Percentiles rank a stretch among this genome's conserved stretches.
Evolutionary conservation across 805 yeast species (phyloP).

Genomic region (Candida golubevii): DNA sequence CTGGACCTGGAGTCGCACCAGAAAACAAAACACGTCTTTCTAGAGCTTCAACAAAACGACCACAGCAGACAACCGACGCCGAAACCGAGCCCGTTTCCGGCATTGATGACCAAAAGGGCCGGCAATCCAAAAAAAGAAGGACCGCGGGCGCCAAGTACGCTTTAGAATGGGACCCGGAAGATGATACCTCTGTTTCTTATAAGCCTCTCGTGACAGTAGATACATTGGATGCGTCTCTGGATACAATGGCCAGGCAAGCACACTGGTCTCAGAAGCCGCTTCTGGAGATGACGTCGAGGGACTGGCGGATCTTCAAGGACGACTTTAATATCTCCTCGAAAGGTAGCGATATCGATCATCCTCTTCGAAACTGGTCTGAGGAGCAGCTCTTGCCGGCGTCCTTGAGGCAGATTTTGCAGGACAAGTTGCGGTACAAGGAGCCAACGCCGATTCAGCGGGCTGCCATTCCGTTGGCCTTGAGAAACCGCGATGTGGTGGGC

Average conservation of each 20-base stretch:
- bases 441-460: slow-evolving; percentile 95
- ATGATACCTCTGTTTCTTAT: slow-evolving; percentile 54
- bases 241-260: slow-evolving; percentile 19
- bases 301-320: slow-evolving; percentile 84
- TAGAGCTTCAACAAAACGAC: too few relatives aligned
- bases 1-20: too few relatives aligned
- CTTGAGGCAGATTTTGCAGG: slow-evolving; percentile 26
- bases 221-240: slow-evolving; percentile 7
- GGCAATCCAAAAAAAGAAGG: neutral
- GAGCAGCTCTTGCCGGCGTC: slow-evolving; percentile 39
- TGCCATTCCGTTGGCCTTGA: slow-evolving; percentile 67
- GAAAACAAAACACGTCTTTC: too few relatives aligned
- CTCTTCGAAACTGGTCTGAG: slow-evolving; percentile 75
- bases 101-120: too few relatives aligned
- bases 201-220: slow-evolving; percentile 36
- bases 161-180: slow-evolving; percentile 66
- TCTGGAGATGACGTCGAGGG: slow-evolving; percentile 67
- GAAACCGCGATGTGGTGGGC: slow-evolving; percentile 68
- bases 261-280: slow-evolving; percentile 72
- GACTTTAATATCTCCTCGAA: slow-evolving; percentile 65
- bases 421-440: slow-evolving; percentile 44
- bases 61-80: too few relatives aligned
- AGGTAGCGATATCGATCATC: slow-evolving; percentile 44
- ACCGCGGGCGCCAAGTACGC: slow-evolving; percentile 37
- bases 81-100: too few relatives aligned